Conservation (phyloP, 2,329 filamentous ascomycete genomes). For the Penicillium sp. region DNA sequence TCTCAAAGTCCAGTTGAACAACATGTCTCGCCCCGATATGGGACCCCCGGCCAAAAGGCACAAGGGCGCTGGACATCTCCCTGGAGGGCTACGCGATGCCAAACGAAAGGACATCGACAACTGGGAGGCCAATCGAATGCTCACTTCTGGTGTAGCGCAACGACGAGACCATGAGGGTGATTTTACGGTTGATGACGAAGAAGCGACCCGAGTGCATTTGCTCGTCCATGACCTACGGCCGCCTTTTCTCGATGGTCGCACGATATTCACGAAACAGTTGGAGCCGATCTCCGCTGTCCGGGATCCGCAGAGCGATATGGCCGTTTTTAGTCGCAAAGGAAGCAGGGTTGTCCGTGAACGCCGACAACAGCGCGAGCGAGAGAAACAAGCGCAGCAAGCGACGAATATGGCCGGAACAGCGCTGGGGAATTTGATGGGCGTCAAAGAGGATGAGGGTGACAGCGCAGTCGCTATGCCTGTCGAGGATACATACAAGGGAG, state of each 20-base stretch:
- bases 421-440: slow-evolving; percentile 90
- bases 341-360: slow-evolving; percentile 90
- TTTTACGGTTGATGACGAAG: slow-evolving; percentile 81
- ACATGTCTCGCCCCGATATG: slow-evolving; percentile 38
- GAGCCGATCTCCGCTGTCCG: slow-evolving; percentile 91
- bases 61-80: slow-evolving; percentile 37
- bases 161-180: slow-evolving; percentile 75
- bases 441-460: slow-evolving; percentile 85
- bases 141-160: slow-evolving; percentile 93
- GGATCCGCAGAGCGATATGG: slow-evolving; percentile 97
- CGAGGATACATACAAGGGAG: slow-evolving; percentile 64
- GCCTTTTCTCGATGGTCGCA: slow-evolving; percentile 91
- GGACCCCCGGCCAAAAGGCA: slow-evolving; percentile 41
- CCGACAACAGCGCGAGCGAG: slow-evolving; percentile 86
- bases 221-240: slow-evolving; percentile 91
- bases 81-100: slow-evolving; percentile 40
- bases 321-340: slow-evolving; percentile 92
- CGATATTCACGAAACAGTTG: slow-evolving; percentile 94
- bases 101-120: slow-evolving; percentile 94
- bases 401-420: slow-evolving; percentile 90
- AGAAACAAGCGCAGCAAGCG: slow-evolving; percentile 91
- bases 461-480: slow-evolving; percentile 76
- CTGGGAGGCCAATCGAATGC: slow-evolving; percentile 98
- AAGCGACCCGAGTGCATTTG: slow-evolving; percentile 83
- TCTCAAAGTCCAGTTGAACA: not conserved